Evolutionary conservation across 768 basidiomycete genomes (phyloP).

Genomic region (Lepiota subincarnata): DNA sequence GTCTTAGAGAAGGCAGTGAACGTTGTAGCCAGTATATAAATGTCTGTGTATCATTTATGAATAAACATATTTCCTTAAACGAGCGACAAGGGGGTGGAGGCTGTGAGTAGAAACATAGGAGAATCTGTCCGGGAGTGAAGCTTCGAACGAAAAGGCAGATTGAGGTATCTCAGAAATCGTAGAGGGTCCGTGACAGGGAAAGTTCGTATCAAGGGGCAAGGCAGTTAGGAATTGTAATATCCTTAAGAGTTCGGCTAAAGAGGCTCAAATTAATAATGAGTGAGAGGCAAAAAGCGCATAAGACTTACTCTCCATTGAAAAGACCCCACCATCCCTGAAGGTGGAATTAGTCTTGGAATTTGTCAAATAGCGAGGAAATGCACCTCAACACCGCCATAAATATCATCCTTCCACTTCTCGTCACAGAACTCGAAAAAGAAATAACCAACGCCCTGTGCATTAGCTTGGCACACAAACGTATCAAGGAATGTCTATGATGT

Average conservation of each 20-base stretch:
- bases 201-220: slow-evolving; percentile 21
- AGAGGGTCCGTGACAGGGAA: neutral
- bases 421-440: slow-evolving; percentile 88
- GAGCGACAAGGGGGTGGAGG: too few species aligned
- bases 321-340: slow-evolving; percentile 42
- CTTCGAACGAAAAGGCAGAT: neutral
- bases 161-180: neutral
- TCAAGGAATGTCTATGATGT: slow-evolving; percentile 68
- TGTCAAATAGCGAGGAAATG: too few species aligned
- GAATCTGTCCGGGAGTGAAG: neutral
- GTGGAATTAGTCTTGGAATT: too few species aligned
- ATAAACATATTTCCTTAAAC: too few species aligned
- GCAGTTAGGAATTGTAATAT: slow-evolving; percentile 63
- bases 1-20: too few species aligned
- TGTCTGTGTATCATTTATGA: too few species aligned
- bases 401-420: slow-evolving; percentile 70
- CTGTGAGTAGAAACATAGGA: too few species aligned
- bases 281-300: neutral
- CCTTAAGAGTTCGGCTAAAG: slow-evolving; percentile 64
- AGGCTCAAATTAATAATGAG: slow-evolving; percentile 3
- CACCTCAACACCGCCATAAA: slow-evolving; percentile 73
- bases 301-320: slow-evolving; percentile 39
- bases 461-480: slow-evolving; percentile 87
- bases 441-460: slow-evolving; percentile 69
- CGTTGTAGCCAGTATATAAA: too few species aligned